Conservation (phyloP, 208 protist species). For the Leishmania guyanensis region DNA sequence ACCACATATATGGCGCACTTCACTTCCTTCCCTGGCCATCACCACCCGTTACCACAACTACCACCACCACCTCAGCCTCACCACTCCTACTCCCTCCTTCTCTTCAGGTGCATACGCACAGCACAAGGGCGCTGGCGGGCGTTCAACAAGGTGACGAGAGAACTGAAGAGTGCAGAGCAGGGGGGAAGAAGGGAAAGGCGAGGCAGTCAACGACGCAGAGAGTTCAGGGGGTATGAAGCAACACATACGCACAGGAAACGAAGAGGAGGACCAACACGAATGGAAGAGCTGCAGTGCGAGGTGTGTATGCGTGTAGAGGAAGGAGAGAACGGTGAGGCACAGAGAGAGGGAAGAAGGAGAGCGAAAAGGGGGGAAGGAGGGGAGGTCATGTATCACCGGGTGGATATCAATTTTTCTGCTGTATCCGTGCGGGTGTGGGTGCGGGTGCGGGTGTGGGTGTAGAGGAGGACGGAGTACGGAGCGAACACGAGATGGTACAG, state of each 20-base stretch:
- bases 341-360: background rate
- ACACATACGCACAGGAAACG: no score
- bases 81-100: no score
- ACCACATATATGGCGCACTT: no score
- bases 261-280: background rate
- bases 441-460: background rate
- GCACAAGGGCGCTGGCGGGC: no score
- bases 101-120: background rate
- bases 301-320: background rate
- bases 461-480: background rate
- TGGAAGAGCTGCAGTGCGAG: background rate
- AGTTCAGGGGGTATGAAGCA: no score
- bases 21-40: no score
- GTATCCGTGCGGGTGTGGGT: background rate
- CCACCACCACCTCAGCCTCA: no score
- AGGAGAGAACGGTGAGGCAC: background rate
- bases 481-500: background rate
- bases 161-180: background rate
- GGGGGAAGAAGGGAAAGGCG: background rate
- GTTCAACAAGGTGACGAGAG: background rate
- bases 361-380: background rate
- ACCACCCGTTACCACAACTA: background rate
- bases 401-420: background rate
- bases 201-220: background rate
- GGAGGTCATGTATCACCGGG: slow-evolving; percentile 6